Conservation (phyloP, 2,329 filamentous ascomycete species). For the Anthostomella pinea region DNA sequence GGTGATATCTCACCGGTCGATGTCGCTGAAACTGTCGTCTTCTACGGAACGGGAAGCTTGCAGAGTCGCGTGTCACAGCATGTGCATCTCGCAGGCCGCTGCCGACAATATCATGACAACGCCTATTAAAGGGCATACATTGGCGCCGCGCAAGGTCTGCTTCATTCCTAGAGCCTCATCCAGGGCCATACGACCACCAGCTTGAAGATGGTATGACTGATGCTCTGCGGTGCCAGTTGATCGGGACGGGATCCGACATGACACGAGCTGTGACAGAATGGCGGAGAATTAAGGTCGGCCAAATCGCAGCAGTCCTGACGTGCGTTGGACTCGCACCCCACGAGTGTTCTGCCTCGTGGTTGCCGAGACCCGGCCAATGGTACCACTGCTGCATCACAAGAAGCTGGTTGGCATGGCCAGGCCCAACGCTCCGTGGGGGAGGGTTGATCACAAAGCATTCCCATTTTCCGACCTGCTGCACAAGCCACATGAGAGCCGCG, state of each 20-base stretch:
- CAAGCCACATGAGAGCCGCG: no score
- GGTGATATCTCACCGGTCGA: slow-evolving; percentile 8
- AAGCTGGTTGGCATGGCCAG: no score
- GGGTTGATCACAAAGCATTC: no score
- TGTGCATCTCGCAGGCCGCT: slow-evolving; percentile 7
- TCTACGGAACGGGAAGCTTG: slow-evolving; percentile 15
- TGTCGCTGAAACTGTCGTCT: slow-evolving; percentile 7
- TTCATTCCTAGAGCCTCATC: slow-evolving; percentile 4
- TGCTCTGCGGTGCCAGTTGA: slow-evolving; percentile 1
- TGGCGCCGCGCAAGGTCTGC: slow-evolving; percentile 1
- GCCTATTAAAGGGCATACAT: slow-evolving; percentile 3
- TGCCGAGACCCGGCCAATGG: no score
- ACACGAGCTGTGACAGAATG: neutral
- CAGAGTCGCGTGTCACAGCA: slow-evolving; percentile 18
- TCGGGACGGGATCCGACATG: neutral
- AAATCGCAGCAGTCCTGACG: no score
- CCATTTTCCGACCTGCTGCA: no score
- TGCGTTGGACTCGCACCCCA: no score
- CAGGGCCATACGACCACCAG: slow-evolving; percentile 3
- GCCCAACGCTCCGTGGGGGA: no score
- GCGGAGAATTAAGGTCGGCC: no score
- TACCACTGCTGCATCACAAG: no score
- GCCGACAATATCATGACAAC: slow-evolving; percentile 4
- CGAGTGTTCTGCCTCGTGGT: no score
- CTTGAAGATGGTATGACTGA: slow-evolving; percentile 1